phyloP scores from a whole-genome alignment of 176 grass and related monocot genomes.

The Zoysia pacifica region DNA sequence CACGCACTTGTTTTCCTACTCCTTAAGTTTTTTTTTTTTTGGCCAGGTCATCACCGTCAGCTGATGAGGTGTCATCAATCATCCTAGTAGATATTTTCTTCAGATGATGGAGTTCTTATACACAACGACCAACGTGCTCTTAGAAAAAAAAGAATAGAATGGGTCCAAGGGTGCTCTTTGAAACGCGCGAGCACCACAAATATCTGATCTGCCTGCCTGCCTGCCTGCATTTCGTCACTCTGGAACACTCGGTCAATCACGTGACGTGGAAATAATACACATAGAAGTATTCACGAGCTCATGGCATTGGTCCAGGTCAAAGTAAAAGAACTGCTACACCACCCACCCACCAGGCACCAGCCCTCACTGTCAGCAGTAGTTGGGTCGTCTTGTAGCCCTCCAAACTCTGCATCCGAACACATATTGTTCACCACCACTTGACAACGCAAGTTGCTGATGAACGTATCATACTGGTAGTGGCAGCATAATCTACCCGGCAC shows the following conservation, averaged over 20 bases:
- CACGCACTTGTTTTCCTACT: no score
- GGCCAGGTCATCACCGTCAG: background rate
- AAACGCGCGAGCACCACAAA: background rate
- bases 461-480: no score
- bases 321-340: no score
- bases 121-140: background rate
- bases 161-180: background rate
- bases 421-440: no score
- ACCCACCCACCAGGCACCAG: background rate
- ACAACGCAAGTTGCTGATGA: no score
- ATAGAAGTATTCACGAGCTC: no score
- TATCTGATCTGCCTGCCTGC: constrained; percentile 4
- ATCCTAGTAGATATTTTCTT: background rate
- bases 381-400: no score
- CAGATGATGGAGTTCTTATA: background rate
- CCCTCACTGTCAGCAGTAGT: no score
- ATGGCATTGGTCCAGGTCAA: no score
- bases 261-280: background rate
- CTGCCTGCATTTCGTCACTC: background rate
- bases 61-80: background rate
- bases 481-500: background rate
- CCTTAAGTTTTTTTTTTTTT: no score
- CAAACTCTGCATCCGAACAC: no score
- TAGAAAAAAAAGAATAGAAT: no score
- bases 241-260: constrained; percentile 3